phyloP scores from a whole-genome alignment of 768 basidiomycete genomes.

The Suillus lakei region DNA sequence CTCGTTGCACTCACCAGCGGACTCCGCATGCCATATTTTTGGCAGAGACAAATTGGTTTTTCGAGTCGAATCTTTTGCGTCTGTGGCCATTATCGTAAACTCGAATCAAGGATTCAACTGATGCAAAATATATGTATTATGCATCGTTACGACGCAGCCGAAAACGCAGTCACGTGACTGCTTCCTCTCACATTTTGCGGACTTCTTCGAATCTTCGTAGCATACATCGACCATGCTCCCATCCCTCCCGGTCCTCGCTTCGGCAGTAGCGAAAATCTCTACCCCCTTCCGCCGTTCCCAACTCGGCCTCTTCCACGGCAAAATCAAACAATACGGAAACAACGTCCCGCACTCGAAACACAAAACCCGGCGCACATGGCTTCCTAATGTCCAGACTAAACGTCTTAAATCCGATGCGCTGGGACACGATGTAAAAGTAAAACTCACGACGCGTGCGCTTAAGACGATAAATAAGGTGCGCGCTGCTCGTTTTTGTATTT shows the following conservation, averaged over 20 bases:
- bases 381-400: constrained; percentile 86
- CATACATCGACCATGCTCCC: constrained; percentile 27
- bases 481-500: background rate
- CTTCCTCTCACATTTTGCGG: too few relatives aligned
- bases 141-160: too few relatives aligned
- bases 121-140: too few relatives aligned
- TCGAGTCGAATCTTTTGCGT: too few relatives aligned
- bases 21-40: too few relatives aligned
- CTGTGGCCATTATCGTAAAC: too few relatives aligned
- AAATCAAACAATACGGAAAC: constrained; percentile 81
- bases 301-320: constrained; percentile 83
- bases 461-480: constrained; percentile 84
- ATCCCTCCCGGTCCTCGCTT: constrained; percentile 20
- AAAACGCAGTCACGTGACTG: too few relatives aligned
- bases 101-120: too few relatives aligned
- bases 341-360: constrained; percentile 88
- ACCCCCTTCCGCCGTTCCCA: constrained; percentile 83
- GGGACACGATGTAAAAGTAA: constrained; percentile 60
- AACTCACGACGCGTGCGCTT: constrained; percentile 77
- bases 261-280: constrained; percentile 43
- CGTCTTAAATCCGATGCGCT: constrained; percentile 70
- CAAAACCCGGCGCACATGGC: constrained; percentile 87
- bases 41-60: too few relatives aligned
- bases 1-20: too few relatives aligned
- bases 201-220: background rate